These are phyloP conservation scores for Trametes hirsuta DNA, from an alignment of 1,284 basidiomycete genomes.

Conservation along the genomic window DNA sequence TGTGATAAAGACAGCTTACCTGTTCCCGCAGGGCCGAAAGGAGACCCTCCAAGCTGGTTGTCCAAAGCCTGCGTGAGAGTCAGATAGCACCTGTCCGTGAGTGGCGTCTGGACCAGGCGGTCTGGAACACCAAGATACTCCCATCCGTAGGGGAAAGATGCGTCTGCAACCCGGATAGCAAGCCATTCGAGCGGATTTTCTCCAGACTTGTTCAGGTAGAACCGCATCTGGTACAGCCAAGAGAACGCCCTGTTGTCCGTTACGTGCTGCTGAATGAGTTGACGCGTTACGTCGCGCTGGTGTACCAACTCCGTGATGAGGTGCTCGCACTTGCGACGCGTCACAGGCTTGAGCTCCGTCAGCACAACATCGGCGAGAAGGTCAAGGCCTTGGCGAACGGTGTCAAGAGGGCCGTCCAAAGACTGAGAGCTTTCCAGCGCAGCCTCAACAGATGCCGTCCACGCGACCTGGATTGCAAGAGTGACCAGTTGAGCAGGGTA, in stretches of 20 bases:
- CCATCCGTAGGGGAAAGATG: conserved; percentile 96
- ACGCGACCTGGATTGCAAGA: conserved; percentile 91
- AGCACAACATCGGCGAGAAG: conserved; percentile 95
- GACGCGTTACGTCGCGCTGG: conserved; percentile 92
- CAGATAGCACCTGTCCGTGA: conserved; percentile 97
- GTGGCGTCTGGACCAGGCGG: conserved; percentile 95
- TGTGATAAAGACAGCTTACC: conserved; percentile 47
- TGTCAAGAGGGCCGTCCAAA: conserved; percentile 73
- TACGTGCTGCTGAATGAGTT: conserved; percentile 73
- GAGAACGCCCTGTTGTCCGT: conserved; percentile 76
- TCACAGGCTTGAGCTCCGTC: conserved; percentile 85
- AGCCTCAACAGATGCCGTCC: conserved; percentile 87
- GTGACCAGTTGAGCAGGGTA: conserved; percentile 97
- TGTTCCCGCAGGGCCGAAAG: conserved; percentile 98
- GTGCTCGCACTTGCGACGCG: conserved; percentile 97
- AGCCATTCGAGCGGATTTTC: conserved; percentile 84
- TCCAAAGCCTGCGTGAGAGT: conserved; percentile 96
- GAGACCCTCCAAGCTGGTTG: conserved; percentile 93
- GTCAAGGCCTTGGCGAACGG: conserved; percentile 85
- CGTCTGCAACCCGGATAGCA: conserved; percentile 87
- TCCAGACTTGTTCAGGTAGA: conserved; percentile 79
- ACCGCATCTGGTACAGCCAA: conserved; percentile 99
- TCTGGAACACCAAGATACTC: conserved; percentile 98
- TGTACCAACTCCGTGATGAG: conserved; percentile 99
- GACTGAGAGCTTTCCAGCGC: conserved; percentile 61